Percentiles rank a stretch among this genome's conserved stretches.
phyloP scores from a whole-genome alignment of 441 rosid species.

The Rhodomyrtus psidioides region DNA sequence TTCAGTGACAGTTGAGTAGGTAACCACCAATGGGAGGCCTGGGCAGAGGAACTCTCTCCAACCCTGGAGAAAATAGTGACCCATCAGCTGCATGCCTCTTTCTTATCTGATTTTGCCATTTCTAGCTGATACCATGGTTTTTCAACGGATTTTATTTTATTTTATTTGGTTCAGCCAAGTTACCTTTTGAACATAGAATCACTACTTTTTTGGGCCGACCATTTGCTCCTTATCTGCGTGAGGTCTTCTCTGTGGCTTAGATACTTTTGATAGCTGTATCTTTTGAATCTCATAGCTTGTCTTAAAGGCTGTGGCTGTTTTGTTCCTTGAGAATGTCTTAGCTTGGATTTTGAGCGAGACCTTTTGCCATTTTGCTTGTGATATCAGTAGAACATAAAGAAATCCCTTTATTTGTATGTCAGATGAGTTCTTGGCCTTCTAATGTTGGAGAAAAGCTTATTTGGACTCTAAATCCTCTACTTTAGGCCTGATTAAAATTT shows the following conservation, averaged over 20 bases:
- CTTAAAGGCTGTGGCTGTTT: not conserved
- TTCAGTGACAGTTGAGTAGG: not conserved
- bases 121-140: not conserved
- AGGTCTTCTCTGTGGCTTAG: not conserved
- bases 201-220: not conserved
- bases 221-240: not conserved
- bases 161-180: not conserved
- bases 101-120: not conserved
- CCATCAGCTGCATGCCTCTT: not conserved
- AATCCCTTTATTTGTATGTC: not conserved
- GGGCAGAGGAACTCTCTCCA: not conserved
- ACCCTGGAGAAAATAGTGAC: not conserved
- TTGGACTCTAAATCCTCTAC: not conserved
- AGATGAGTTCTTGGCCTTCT: not conserved
- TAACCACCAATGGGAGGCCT: not conserved
- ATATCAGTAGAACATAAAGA: not conserved
- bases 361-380: not conserved
- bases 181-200: not conserved
- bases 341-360: not conserved
- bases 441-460: not conserved
- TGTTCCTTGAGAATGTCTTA: not conserved
- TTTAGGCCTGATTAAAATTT: not conserved
- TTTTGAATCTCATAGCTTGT: not conserved
- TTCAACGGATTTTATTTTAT: not conserved
- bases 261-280: not conserved